Conservation (phyloP, 352 stramenopile genomes). For the Phytophthora constricta region DNA sequence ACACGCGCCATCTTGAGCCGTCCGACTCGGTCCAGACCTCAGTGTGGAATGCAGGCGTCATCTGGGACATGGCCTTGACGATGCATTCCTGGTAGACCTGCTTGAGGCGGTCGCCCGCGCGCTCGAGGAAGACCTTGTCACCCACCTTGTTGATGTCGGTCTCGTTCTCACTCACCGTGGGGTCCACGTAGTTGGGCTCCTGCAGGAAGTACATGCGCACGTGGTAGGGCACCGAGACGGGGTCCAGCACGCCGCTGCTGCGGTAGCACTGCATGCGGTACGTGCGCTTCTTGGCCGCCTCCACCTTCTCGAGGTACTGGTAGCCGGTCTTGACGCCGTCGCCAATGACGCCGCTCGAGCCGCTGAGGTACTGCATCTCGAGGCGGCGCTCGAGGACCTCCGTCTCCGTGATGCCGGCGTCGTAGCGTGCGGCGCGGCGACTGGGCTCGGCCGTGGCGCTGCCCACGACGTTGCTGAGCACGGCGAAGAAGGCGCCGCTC, state of each 20-base stretch:
- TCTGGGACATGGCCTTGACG: constrained; percentile 69
- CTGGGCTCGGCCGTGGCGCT: constrained; percentile 50
- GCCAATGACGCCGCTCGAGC: constrained; percentile 70
- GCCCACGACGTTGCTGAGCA: constrained; percentile 84
- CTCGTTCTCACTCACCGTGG: constrained; percentile 60
- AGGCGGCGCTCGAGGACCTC: constrained; percentile 77
- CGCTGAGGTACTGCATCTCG: constrained; percentile 83
- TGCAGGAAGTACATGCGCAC: constrained; percentile 89
- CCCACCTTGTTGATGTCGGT: constrained; percentile 81
- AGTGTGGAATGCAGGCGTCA: constrained; percentile 84
- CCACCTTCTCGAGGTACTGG: constrained; percentile 70
- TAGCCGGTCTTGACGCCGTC: constrained; percentile 84
- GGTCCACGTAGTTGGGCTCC: constrained; percentile 69
- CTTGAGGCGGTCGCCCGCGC: constrained; percentile 70
- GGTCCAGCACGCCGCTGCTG: constrained; percentile 79
- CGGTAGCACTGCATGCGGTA: constrained; percentile 90
- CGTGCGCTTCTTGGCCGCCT: constrained; percentile 61
- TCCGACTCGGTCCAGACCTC: constrained; percentile 79
- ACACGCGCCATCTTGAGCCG: constrained; percentile 81
- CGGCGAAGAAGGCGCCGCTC: constrained; percentile 80
- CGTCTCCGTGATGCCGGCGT: constrained; percentile 67
- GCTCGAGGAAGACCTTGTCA: constrained; percentile 80
- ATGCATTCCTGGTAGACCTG: constrained; percentile 85
- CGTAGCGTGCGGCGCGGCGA: constrained; percentile 55
- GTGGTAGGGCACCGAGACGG: constrained; percentile 74